phyloP scores from a whole-genome alignment of 805 yeast species.

The Yarrowia osloensis region DNA sequence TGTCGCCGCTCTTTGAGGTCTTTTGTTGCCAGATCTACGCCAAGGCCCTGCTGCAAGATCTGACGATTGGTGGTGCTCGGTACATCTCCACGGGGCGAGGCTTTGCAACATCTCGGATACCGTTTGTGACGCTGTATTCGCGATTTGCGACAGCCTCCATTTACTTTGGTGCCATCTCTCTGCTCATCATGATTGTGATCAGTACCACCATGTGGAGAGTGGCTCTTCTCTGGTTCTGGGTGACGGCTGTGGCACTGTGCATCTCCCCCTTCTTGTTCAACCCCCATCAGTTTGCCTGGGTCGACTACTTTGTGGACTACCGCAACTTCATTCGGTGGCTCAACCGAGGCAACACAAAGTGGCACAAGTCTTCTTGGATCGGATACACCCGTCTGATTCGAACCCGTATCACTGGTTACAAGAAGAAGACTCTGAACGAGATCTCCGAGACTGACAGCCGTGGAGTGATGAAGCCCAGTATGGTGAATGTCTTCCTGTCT shows the following conservation, averaged over 20 bases:
- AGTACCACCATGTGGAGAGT: slow-evolving; percentile 73
- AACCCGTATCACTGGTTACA: slow-evolving; percentile 82
- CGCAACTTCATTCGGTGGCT: slow-evolving; percentile 79
- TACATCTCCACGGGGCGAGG: slow-evolving; percentile 85
- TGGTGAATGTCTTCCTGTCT: slow-evolving; percentile 66
- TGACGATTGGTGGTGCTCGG: slow-evolving; percentile 76
- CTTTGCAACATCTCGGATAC: slow-evolving; percentile 71
- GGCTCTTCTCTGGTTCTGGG: slow-evolving; percentile 92
- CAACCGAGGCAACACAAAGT: slow-evolving; percentile 60
- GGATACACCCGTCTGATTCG: slow-evolving; percentile 62
- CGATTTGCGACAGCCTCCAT: slow-evolving; percentile 69
- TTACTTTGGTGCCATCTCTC: slow-evolving; percentile 60
- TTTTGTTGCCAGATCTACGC: slow-evolving; percentile 79
- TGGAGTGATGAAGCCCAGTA: slow-evolving; percentile 55
- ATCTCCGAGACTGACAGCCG: slow-evolving; percentile 49
- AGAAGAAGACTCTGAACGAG: slow-evolving; percentile 59
- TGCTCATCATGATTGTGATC: slow-evolving; percentile 56
- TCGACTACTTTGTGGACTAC: slow-evolving; percentile 87
- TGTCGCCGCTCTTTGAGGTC: slow-evolving; percentile 77
- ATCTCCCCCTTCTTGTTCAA: slow-evolving; percentile 87
- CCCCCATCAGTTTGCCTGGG: slow-evolving; percentile 91
- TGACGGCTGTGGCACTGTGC: slow-evolving; percentile 76
- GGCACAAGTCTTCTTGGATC: slow-evolving; percentile 68
- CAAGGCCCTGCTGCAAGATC: slow-evolving; percentile 64
- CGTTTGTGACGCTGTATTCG: slow-evolving; percentile 64